phyloP scores from a whole-genome alignment of 2,329 filamentous ascomycete species.

The Botrytis deweyae region DNA sequence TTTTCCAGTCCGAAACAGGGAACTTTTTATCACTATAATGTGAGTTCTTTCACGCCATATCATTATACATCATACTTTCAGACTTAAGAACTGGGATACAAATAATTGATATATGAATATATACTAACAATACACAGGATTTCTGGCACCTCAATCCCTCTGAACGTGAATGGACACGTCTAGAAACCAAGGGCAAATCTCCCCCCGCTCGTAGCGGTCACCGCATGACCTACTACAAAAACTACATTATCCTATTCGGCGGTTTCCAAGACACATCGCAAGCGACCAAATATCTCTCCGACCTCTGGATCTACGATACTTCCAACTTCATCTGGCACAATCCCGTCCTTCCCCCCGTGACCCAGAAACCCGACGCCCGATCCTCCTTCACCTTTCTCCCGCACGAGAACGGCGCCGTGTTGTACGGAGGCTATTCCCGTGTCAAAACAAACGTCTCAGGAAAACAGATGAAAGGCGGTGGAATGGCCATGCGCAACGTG shows the following conservation, averaged over 20 bases:
- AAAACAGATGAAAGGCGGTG: slow-evolving; percentile 62
- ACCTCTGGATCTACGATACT: slow-evolving; percentile 96
- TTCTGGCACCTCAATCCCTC: slow-evolving; percentile 91
- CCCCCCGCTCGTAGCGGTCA: slow-evolving; percentile 88
- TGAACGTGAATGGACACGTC: slow-evolving; percentile 83
- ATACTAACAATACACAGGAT: slow-evolving; percentile 23
- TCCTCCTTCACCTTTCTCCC: slow-evolving; percentile 92
- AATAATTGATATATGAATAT: not conserved
- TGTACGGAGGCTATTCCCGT: slow-evolving; percentile 92
- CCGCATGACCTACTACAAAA: slow-evolving; percentile 95
- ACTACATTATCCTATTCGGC: slow-evolving; percentile 93
- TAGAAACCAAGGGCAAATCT: slow-evolving; percentile 74
- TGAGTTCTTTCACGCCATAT: slow-evolving; percentile 28
- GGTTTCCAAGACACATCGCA: slow-evolving; percentile 97
- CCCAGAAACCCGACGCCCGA: slow-evolving; percentile 84
- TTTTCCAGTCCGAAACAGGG: slow-evolving; percentile 97
- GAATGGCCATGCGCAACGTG: slow-evolving; percentile 64
- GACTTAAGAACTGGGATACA: not conserved
- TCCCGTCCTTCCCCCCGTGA: slow-evolving; percentile 71
- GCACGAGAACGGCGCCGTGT: slow-evolving; percentile 82
- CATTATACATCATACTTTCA: not conserved
- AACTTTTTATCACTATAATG: slow-evolving; percentile 98
- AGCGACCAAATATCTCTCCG: slow-evolving; percentile 88
- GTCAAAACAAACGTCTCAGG: slow-evolving; percentile 69
- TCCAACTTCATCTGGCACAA: slow-evolving; percentile 80